These are phyloP conservation scores for Botrytis byssoidea DNA, from an alignment of 2,329 filamentous ascomycete genomes.

Conservation along the genomic window DNA sequence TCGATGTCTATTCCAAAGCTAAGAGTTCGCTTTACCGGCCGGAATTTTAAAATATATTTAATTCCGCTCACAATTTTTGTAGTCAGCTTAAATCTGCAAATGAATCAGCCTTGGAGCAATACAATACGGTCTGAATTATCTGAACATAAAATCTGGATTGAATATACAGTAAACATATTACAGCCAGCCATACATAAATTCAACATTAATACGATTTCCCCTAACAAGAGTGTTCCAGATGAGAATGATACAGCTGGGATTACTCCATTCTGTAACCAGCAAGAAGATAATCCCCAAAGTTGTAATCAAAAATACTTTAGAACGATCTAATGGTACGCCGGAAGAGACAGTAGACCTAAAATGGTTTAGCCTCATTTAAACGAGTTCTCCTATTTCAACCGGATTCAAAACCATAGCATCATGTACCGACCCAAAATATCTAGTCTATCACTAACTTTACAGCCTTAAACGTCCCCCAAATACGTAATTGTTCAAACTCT, in stretches of 20 bases:
- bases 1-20: not conserved
- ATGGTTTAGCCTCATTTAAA: not conserved
- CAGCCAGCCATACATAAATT: not conserved
- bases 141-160: not conserved
- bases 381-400: not conserved
- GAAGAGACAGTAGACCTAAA: not conserved
- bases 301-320: not conserved
- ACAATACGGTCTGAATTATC: not conserved
- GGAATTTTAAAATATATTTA: fast-evolving
- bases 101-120: not conserved
- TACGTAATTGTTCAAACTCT: no score
- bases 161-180: not conserved
- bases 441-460: not conserved
- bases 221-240: not conserved
- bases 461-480: not conserved
- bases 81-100: not conserved
- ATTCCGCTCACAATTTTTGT: not conserved
- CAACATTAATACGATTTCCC: not conserved
- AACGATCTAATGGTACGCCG: not conserved
- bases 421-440: not conserved
- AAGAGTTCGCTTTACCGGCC: not conserved
- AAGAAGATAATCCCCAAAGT: fast-evolving
- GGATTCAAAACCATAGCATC: not conserved
- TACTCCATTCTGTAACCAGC: not conserved
- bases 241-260: not conserved